A percentile compares a stretch with the other conserved stretches of the same genome.
Evolutionary conservation across 202 grass and related monocot genomes (phyloP).

Genomic region (Setaria italica): DNA sequence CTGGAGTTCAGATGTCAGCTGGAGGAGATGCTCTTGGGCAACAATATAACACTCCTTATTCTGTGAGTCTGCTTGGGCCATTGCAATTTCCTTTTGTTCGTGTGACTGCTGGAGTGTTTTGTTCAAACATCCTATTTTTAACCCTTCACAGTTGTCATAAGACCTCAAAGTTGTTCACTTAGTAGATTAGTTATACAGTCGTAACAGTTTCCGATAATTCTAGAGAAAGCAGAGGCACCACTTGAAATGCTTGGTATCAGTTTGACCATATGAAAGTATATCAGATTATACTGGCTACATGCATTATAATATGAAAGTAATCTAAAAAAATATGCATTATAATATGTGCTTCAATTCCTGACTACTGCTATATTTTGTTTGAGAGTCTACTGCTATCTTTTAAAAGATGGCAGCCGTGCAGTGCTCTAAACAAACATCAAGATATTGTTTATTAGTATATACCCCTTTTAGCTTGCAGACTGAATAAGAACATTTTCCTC

Average conservation of each 20-base stretch:
- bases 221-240: neutral
- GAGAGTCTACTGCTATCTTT: no score
- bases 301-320: neutral
- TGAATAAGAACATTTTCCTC: neutral
- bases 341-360: neutral
- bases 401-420: neutral
- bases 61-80: constrained; percentile 56
- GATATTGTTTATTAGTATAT: neutral
- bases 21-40: constrained; percentile 80
- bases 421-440: neutral
- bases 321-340: no score
- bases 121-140: neutral
- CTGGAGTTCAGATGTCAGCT: constrained; percentile 71
- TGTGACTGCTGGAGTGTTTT: constrained; percentile 2
- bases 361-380: neutral
- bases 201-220: neutral
- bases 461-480: neutral
- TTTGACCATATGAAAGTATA: constrained; percentile 3
- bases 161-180: neutral
- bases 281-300: neutral
- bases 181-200: neutral
- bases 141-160: neutral
- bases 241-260: neutral
- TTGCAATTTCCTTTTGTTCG: neutral
- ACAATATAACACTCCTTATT: constrained; percentile 71